Conservation (phyloP, 352 stramenopile species). For the Stephanocyclus meneghinianus region DNA sequence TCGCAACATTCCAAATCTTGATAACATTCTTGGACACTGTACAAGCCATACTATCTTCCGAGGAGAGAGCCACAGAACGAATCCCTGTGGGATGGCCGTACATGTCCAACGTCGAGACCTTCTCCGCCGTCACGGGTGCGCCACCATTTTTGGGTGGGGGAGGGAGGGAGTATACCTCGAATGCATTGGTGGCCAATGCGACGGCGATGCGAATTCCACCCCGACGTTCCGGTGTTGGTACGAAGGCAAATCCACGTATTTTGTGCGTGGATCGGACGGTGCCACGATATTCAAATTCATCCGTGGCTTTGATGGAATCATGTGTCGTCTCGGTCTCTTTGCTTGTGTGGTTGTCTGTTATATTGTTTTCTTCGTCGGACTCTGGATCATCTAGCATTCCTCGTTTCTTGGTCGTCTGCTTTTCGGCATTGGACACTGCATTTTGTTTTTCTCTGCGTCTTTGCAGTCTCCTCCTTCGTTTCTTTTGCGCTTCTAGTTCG, state of each 20-base stretch:
- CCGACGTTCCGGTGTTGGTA: slow-evolving; percentile 61
- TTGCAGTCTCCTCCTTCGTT: slow-evolving; percentile 67
- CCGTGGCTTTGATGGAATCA: slow-evolving; percentile 68
- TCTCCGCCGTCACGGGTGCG: slow-evolving; percentile 44
- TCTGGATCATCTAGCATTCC: slow-evolving; percentile 77
- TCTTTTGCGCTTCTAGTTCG: slow-evolving; percentile 64
- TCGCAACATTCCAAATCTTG: slow-evolving; percentile 83
- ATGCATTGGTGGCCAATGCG: slow-evolving; percentile 75
- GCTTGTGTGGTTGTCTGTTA: slow-evolving; percentile 26
- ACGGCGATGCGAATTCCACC: slow-evolving; percentile 66
- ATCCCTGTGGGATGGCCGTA: slow-evolving; percentile 81
- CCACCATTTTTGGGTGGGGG: slow-evolving; percentile 35
- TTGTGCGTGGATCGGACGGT: slow-evolving; percentile 72
- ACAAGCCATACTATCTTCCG: slow-evolving; percentile 75
- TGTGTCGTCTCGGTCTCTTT: slow-evolving; percentile 33
- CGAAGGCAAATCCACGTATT: slow-evolving; percentile 77
- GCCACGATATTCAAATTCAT: slow-evolving; percentile 81
- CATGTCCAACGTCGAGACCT: slow-evolving; percentile 73
- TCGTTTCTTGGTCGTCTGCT: slow-evolving; percentile 60
- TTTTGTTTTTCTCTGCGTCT: slow-evolving; percentile 74
- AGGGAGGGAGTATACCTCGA: slow-evolving; percentile 70
- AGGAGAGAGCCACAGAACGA: slow-evolving; percentile 71
- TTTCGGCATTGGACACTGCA: slow-evolving; percentile 29
- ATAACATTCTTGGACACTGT: slow-evolving; percentile 79
- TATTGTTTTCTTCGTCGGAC: slow-evolving; percentile 60